phyloP scores from a whole-genome alignment of 371 early-diverging fungal species.

The Vairimorpha ceranae region DNA sequence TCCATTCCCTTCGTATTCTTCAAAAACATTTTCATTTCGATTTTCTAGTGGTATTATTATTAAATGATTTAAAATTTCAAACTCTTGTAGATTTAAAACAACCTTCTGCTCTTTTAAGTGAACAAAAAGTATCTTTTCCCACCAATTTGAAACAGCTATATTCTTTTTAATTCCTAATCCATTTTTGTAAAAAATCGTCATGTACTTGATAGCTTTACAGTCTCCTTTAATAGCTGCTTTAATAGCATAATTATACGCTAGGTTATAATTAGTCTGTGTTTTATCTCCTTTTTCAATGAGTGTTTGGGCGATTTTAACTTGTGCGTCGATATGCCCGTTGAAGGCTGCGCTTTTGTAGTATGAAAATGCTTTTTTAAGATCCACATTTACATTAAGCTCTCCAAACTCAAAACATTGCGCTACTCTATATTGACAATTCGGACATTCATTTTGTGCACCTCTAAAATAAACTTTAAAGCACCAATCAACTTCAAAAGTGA shows the following conservation, averaged over 20 bases:
- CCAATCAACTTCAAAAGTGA: conserved; percentile 44
- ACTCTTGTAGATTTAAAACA: background rate
- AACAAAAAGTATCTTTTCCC: conserved; percentile 56
- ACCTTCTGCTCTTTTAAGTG: conserved; percentile 19
- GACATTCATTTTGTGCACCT: conserved; percentile 58
- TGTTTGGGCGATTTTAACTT: conserved; percentile 32
- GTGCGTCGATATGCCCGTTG: conserved; percentile 60
- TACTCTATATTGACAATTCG: conserved; percentile 57
- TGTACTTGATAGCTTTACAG: conserved; percentile 29
- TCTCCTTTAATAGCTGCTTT: conserved; percentile 48
- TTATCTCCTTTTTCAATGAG: conserved; percentile 22
- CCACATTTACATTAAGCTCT: conserved; percentile 41
- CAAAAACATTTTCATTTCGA: background rate
- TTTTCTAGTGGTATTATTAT: background rate
- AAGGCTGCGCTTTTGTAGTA: conserved; percentile 58
- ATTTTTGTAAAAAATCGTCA: conserved; percentile 45
- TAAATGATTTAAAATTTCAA: too few relatives aligned
- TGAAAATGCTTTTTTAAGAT: conserved; percentile 30
- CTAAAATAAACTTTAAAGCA: conserved; percentile 54
- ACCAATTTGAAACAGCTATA: conserved; percentile 53
- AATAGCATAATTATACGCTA: conserved; percentile 49
- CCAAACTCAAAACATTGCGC: conserved; percentile 58
- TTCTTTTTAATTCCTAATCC: conserved; percentile 49
- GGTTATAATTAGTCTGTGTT: background rate
- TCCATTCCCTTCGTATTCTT: background rate